Percentiles rank a stretch among this genome's conserved stretches.
Evolutionary conservation across 805 yeast genomes (phyloP).

Genomic region (Metschnikowia lochheadii): DNA sequence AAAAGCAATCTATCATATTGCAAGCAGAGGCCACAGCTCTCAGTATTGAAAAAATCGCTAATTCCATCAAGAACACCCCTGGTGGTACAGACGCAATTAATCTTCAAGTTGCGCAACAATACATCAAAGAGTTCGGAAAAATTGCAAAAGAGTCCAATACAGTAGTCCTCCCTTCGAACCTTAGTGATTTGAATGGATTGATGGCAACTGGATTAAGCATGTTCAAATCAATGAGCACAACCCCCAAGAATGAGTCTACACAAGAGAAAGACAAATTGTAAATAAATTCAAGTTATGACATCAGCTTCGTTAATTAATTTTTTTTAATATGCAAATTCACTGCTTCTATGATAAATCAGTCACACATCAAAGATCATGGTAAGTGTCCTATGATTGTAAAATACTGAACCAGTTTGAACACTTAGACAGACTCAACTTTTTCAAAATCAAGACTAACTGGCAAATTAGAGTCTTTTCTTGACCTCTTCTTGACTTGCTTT

Average conservation of each 20-base stretch:
- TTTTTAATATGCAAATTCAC: neutral
- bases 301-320: conserved; percentile 3
- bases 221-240: conserved; percentile 47
- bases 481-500: conserved; percentile 29
- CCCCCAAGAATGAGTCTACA: neutral
- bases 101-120: conserved; percentile 77
- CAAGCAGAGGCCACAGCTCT: conserved; percentile 72
- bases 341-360: neutral
- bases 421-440: conserved; percentile 12
- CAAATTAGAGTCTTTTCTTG: conserved; percentile 54
- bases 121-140: conserved; percentile 76
- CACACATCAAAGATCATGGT: neutral
- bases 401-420: neutral
- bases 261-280: conserved; percentile 3
- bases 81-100: conserved; percentile 75
- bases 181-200: conserved; percentile 69
- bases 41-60: conserved; percentile 60
- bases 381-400: neutral
- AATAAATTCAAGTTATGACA: neutral
- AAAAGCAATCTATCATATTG: conserved; percentile 61
- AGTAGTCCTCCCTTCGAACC: conserved; percentile 68
- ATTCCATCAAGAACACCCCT: conserved; percentile 62
- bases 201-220: conserved; percentile 77
- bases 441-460: conserved; percentile 37
- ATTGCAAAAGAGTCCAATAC: conserved; percentile 81